Evolutionary conservation across 257 asterid genomes (phyloP).

Genomic region (Lavandula angustifolia): DNA sequence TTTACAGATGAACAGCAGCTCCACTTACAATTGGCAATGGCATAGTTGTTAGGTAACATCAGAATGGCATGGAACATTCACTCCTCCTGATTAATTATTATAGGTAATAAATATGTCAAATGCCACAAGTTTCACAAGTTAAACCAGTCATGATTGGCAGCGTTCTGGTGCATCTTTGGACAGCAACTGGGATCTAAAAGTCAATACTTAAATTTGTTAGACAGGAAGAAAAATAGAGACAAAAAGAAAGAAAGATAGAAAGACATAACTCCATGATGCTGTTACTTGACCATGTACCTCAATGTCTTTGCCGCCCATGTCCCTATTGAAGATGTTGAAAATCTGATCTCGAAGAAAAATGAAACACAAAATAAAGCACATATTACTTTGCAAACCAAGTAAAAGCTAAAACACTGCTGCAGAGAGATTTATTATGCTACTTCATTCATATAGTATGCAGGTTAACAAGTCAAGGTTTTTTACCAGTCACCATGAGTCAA

Average conservation of each 20-base stretch:
- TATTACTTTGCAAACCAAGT: slow-evolving; percentile 29
- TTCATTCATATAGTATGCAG: slow-evolving; percentile 1
- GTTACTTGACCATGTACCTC: slow-evolving; percentile 52
- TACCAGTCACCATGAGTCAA: background rate
- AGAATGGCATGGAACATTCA: slow-evolving; percentile 3
- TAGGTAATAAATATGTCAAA: slow-evolving; percentile 26
- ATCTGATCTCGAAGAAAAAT: slow-evolving; percentile 51
- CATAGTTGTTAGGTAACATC: no score
- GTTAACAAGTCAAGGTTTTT: slow-evolving; percentile 19
- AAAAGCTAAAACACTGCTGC: slow-evolving; percentile 16
- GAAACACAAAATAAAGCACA: slow-evolving; percentile 28
- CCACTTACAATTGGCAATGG: slow-evolving; percentile 54
- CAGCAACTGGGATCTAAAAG: slow-evolving; percentile 72
- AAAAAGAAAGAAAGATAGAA: background rate
- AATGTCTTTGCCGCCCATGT: slow-evolving; percentile 81
- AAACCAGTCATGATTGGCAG: slow-evolving; percentile 64
- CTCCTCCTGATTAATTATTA: slow-evolving; percentile 5
- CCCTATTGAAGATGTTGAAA: slow-evolving; percentile 56
- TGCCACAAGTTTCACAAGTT: slow-evolving; percentile 77
- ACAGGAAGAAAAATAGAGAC: background rate
- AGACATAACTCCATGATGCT: background rate
- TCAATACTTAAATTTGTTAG: slow-evolving; percentile 22
- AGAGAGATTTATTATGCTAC: background rate
- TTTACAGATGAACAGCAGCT: slow-evolving; percentile 68
- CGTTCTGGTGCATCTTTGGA: slow-evolving; percentile 82